These are phyloP conservation scores for Tetrahymena borealis DNA, from an alignment of 73 alveolate species.

Conservation along the genomic window DNA sequence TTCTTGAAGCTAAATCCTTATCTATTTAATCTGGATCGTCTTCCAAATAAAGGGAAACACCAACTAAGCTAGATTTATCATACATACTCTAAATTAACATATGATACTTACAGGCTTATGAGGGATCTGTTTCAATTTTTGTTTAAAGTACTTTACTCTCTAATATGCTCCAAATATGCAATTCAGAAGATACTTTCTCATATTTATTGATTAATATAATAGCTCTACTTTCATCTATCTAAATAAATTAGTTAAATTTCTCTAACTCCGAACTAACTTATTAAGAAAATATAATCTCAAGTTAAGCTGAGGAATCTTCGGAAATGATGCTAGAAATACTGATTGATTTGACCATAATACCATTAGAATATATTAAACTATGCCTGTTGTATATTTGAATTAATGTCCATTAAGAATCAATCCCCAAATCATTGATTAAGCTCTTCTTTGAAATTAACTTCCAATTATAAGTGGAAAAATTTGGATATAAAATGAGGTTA, in stretches of 20 bases:
- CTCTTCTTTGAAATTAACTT: neutral
- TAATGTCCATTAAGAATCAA: neutral
- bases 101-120: neutral
- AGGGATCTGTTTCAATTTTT: neutral
- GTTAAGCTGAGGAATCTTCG: neutral
- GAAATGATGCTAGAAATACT: neutral
- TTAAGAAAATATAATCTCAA: neutral
- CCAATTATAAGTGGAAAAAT: neutral
- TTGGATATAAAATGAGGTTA: neutral
- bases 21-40: neutral
- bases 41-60: neutral
- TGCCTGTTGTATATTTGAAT: neutral
- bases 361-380: neutral
- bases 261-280: neutral
- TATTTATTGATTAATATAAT: neutral
- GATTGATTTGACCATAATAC: neutral
- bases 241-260: neutral
- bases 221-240: neutral
- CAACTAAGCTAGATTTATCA: neutral
- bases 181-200: neutral
- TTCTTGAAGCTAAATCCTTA: neutral
- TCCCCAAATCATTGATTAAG: neutral
- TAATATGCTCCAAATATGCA: neutral
- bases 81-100: neutral
- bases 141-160: neutral